These are phyloP conservation scores for Adiantum capillusveneris DNA, from an alignment of 75 land plant genomes.

Conservation along the genomic window DNA sequence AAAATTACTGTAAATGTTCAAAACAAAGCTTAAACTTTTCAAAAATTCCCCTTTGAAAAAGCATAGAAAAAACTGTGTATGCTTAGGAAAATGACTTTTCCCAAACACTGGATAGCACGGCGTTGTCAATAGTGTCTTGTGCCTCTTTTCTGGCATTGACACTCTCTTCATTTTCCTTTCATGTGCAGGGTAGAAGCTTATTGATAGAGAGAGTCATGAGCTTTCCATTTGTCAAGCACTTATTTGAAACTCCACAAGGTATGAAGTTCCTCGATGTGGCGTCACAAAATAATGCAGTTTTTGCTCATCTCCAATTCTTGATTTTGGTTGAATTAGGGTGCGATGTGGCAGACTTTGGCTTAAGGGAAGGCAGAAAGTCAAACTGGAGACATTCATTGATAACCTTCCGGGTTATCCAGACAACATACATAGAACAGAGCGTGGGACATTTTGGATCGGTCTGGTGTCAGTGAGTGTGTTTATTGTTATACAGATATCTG, in stretches of 20 bases:
- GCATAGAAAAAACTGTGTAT: too few species aligned
- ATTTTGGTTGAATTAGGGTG: conserved; percentile 34
- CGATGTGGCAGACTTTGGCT: conserved; percentile 68
- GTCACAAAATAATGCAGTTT: too few species aligned
- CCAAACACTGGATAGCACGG: too few species aligned
- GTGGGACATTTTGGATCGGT: conserved; percentile 63
- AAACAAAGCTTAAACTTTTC: too few species aligned
- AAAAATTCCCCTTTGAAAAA: too few species aligned
- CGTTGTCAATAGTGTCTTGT: too few species aligned
- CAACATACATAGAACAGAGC: conserved; percentile 54
- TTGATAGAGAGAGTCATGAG: conserved; percentile 6
- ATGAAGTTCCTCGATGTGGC: background rate
- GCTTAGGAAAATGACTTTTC: too few species aligned
- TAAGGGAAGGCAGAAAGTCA: conserved; percentile 37
- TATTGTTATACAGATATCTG: too few species aligned
- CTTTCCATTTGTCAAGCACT: conserved; percentile 13
- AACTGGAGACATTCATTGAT: conserved; percentile 48
- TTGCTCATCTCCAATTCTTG: too few species aligned
- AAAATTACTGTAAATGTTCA: too few species aligned
- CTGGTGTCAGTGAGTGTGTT: conserved; percentile 31
- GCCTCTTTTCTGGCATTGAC: too few species aligned
- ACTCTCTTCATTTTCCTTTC: background rate
- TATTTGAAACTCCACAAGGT: conserved; percentile 1
- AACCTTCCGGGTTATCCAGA: conserved; percentile 78
- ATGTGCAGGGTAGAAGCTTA: conserved; percentile 11